A percentile compares a stretch with the other conserved stretches of the same genome.
phyloP scores from a whole-genome alignment of 2,329 filamentous ascomycete genomes.

The Ceratocystis ficicola region DNA sequence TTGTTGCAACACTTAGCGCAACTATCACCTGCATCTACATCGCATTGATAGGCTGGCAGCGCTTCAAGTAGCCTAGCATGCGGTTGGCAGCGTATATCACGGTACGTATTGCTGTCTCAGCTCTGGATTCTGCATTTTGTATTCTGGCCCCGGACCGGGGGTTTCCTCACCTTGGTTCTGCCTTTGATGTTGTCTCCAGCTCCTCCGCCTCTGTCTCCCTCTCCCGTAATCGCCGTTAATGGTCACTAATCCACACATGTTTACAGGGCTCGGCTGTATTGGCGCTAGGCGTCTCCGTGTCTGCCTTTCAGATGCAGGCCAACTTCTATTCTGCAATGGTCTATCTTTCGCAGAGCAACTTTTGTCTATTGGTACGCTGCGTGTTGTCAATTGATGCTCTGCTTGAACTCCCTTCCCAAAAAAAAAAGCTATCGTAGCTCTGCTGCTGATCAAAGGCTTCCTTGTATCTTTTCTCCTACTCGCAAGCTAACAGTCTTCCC shows the following conservation, averaged over 20 bases:
- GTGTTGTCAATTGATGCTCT: background rate
- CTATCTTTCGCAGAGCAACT: constrained; percentile 90
- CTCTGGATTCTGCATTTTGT: background rate
- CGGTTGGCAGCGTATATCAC: constrained; percentile 49
- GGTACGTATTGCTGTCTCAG: constrained; percentile 35
- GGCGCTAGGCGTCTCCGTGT: constrained; percentile 70
- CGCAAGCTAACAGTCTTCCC: background rate
- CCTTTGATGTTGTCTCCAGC: too few species aligned
- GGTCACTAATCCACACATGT: background rate
- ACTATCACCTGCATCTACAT: background rate
- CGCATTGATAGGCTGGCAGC: background rate
- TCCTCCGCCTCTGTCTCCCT: too few species aligned
- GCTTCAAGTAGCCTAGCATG: constrained; percentile 34
- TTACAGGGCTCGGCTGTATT: constrained; percentile 65
- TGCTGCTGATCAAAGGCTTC: background rate
- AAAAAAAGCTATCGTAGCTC: background rate
- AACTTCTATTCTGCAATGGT: constrained; percentile 99
- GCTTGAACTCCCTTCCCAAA: background rate
- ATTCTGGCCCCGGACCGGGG: background rate
- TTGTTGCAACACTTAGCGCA: background rate
- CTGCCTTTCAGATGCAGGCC: constrained; percentile 84
- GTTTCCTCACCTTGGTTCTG: background rate
- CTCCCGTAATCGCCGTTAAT: background rate
- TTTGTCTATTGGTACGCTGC: constrained; percentile 71
- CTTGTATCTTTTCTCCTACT: background rate